Evolutionary conservation across 257 asterid species (phyloP), one percentile per base, ranked within the genome.

Genomic region (Echium plantagineum): DNA sequence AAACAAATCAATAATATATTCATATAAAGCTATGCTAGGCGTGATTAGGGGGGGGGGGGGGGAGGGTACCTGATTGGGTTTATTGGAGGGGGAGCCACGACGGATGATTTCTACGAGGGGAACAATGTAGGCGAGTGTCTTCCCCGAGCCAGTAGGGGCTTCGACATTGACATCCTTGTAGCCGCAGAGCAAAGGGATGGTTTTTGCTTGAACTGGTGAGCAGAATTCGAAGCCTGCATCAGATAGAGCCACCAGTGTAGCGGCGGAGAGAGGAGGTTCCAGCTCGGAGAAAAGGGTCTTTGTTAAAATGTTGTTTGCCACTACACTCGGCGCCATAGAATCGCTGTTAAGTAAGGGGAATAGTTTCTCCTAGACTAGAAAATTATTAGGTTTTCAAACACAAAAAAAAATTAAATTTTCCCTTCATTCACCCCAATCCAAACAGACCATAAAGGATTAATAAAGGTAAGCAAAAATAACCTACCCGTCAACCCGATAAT

Each of bases 131-230:
- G 98, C 94, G 59, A 88, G 80, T 71, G 96, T 88, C 67, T 91
- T 91, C 0, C 96, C 97, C 20, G 98, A 91, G 64, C 98, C 96
- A 31, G 95, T 91, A 77, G 96, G 95, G 69, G 95, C 98, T 67
- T 91, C 95, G 5, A 91, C 96, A 1, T 90, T 71, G 9, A 91
- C 96, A 65, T 88, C 98, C 67, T 84, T 88, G 82, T 78, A 78
- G 80, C 64, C 63, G 84, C 94, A 85, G 20, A 90, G 88, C 67
- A 87, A 66, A 47, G 96, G 98, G 56, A 90, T 85, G 59, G 98
- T 88, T 77, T 84, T 83, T 47, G 94, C 95, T 74, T 91, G 96
- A 65, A 91, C 95, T 19, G 98, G 98, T 0, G 98, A 85, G 65
- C 95, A 91, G 82, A 77, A 91, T 35, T 84, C 85, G 71, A 91